These are phyloP conservation scores for Eimeria praecox DNA, from an alignment of 169 alveolate species.

Conservation along the genomic window DNA sequence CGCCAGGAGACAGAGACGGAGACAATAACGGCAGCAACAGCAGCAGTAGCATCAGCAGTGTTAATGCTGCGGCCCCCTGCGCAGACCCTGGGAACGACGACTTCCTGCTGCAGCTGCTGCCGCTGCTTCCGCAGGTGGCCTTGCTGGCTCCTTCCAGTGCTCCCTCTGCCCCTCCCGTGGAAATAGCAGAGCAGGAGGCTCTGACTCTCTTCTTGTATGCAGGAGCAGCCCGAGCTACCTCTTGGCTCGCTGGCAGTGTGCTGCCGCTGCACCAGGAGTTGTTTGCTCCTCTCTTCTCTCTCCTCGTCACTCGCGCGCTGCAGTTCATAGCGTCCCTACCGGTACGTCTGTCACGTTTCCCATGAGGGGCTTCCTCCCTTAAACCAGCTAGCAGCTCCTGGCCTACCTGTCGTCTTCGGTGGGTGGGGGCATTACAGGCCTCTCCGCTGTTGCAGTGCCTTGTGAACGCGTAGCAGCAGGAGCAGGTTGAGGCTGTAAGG, in stretches of 20 bases:
- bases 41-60: conserved; percentile 38
- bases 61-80: not conserved
- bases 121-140: conserved; percentile 73
- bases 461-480: not conserved
- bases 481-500: not conserved
- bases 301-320: conserved; percentile 36
- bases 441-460: not conserved
- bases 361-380: not conserved
- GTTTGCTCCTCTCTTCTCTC: conserved; percentile 71
- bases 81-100: conserved; percentile 3
- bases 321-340: conserved; percentile 70
- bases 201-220: conserved; percentile 51
- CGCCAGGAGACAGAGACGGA: not conserved
- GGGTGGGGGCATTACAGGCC: not conserved
- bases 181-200: conserved; percentile 25
- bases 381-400: not conserved
- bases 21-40: not conserved
- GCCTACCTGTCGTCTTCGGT: not conserved
- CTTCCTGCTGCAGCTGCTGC: conserved; percentile 52
- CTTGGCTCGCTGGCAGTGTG: conserved; percentile 73
- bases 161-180: not conserved
- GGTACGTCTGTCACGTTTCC: not conserved
- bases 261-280: conserved; percentile 42
- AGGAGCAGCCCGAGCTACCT: conserved; percentile 60
- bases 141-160: not conserved